phyloP scores from a whole-genome alignment of 1,284 basidiomycete genomes.

The Trametes polyzona region DNA sequence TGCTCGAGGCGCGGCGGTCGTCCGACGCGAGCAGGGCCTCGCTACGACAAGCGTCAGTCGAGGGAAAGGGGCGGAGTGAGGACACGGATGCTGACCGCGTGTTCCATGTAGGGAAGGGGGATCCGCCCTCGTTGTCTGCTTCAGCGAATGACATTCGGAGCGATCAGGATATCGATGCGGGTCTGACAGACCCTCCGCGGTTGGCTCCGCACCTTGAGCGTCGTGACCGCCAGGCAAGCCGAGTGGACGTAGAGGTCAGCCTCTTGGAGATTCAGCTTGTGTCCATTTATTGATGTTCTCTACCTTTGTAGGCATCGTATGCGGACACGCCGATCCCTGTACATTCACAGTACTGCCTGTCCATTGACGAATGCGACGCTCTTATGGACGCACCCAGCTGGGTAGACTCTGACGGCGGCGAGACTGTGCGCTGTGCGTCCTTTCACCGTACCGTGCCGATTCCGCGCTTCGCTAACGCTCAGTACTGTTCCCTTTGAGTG shows the following conservation, averaged over 20 bases:
- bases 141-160: conserved; percentile 59
- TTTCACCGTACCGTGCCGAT: background rate
- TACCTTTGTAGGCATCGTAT: conserved; percentile 63
- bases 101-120: conserved; percentile 66
- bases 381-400: conserved; percentile 82
- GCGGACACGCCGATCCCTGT: conserved; percentile 87
- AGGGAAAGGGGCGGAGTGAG: background rate
- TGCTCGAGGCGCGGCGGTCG: no score
- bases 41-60: conserved; percentile 87
- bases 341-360: conserved; percentile 86
- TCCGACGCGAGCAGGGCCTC: background rate
- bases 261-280: background rate
- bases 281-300: background rate
- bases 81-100: background rate
- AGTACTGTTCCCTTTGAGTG: no score
- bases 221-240: conserved; percentile 71
- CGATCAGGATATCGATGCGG: conserved; percentile 58
- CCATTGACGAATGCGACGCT: conserved; percentile 75
- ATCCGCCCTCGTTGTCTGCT: conserved; percentile 56
- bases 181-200: conserved; percentile 52
- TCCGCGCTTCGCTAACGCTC: background rate
- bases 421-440: conserved; percentile 53
- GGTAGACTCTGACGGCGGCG: conserved; percentile 78
- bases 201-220: conserved; percentile 60
- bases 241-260: conserved; percentile 82